Evolutionary conservation across 2,329 filamentous ascomycete genomes (phyloP), one percentile per base, ranked within the genome.

Genomic region (Zalaria sp.): DNA sequence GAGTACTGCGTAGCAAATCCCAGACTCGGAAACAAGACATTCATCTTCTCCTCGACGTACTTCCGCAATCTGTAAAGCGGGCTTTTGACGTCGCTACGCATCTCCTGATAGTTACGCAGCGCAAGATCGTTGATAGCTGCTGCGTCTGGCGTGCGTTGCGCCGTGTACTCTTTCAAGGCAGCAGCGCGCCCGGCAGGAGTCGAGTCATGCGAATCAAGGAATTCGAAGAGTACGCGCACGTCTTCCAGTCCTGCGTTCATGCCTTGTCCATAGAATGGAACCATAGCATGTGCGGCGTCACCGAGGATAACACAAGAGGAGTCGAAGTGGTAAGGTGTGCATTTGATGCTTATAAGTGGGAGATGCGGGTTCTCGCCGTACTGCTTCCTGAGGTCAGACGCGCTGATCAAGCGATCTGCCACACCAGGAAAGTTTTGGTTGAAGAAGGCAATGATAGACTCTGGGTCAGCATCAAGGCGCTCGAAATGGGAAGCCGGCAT

Each of bases 241-340:
- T 95, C 89, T 64, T 98, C 91, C 35, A 98, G 75, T 0, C 91
- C 91, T 0, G 91, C 83, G 56, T 98, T 98, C 79, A 98, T 93
- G 32, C 91, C 91, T 60, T 98, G 91, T 0, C 91, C 91, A 60
- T 96, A 98, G 62, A 98, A 98, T 0, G 91, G 91, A 0, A 98
- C 87, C 80, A 98, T 95, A 43, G 93, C 91, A 59, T 98, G 91
- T 0, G 91, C 88, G 5, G 91, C 87, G 57, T 98, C 91, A 44
- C 91, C 91, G 31, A 98, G 59, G 38, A 98, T 85, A 45, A 93
- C 86, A 28, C 74, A 86, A 0, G 79, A 82, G 25, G 77, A 77
- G 39, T 65, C 69, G 64, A 77, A 86, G 65, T 94, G 86, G 62
- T 96, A 84, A 0, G 91, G 91, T 11, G 74, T 74, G 65, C 88